A percentile compares a stretch with the other conserved stretches of the same genome.
These are phyloP conservation scores for Nothopassalora personata DNA, from an alignment of 2,329 filamentous ascomycete genomes.

Conservation along the genomic window DNA sequence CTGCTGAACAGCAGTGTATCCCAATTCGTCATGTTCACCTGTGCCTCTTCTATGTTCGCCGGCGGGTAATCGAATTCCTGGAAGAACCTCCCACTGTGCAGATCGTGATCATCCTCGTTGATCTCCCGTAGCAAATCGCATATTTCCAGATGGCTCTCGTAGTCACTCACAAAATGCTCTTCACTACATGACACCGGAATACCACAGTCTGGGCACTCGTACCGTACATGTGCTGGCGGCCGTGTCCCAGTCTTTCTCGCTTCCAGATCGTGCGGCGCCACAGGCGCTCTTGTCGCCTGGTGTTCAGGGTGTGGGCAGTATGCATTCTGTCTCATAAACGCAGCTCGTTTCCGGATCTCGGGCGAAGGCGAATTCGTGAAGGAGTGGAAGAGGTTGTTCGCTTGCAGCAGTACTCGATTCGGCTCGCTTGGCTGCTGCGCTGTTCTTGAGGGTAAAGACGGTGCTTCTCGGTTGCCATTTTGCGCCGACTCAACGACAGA, in stretches of 20 bases:
- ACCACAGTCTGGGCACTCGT: constrained; percentile 94
- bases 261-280: constrained; percentile 60
- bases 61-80: constrained; percentile 90
- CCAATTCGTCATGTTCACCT: constrained; percentile 98
- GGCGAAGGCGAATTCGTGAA: constrained; percentile 85
- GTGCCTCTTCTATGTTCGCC: constrained; percentile 81
- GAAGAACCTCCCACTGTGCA: constrained; percentile 85
- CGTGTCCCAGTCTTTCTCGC: constrained; percentile 54
- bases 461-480: constrained; percentile 3
- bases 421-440: constrained; percentile 22
- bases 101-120: constrained; percentile 96
- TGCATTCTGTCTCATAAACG: constrained; percentile 87
- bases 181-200: constrained; percentile 90
- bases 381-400: constrained; percentile 87
- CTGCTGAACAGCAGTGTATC: constrained; percentile 93
- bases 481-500: constrained; percentile 14
- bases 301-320: constrained; percentile 90
- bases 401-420: constrained; percentile 48
- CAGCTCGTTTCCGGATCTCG: constrained; percentile 79
- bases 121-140: constrained; percentile 88
- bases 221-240: constrained; percentile 76
- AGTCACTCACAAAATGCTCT: constrained; percentile 93
- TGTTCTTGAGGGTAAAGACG: constrained; percentile 2
- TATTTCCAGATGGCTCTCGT: constrained; percentile 84
- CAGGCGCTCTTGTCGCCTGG: constrained; percentile 64